Percentiles rank a stretch among this genome's conserved stretches.
These are phyloP conservation scores for Exserohilum rostratum DNA, from an alignment of 2,329 filamentous ascomycete species.

Conservation along the genomic window DNA sequence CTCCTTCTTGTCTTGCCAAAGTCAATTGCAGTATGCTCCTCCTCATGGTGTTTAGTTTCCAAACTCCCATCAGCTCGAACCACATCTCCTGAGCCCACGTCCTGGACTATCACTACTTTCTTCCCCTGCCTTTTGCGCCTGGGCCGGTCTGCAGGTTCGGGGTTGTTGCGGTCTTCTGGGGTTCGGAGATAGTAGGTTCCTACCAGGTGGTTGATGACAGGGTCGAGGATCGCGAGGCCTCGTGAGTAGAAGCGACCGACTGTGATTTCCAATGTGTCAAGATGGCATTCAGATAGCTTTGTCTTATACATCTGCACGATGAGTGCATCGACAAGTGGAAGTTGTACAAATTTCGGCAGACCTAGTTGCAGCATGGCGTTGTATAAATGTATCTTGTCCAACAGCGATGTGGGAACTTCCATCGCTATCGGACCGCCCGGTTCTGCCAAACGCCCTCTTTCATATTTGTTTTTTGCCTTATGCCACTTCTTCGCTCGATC, in stretches of 20 bases:
- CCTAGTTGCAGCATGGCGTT: constrained; percentile 29
- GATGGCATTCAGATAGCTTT: constrained; percentile 12
- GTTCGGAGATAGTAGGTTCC: constrained; percentile 20
- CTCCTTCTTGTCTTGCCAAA: not conserved
- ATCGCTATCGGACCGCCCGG: constrained; percentile 4
- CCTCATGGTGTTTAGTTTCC: not conserved
- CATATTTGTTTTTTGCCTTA: not conserved
- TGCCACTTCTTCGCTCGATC: not conserved
- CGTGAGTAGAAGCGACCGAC: constrained; percentile 22
- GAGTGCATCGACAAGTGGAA: constrained; percentile 19
- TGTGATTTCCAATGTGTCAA: constrained; percentile 24
- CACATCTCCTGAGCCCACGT: not conserved
- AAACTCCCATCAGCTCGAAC: not conserved
- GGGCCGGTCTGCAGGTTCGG: not conserved
- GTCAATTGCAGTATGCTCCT: not conserved
- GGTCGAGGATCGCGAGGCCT: constrained; percentile 24
- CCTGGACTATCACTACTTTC: too few species aligned
- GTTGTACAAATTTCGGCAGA: constrained; percentile 14
- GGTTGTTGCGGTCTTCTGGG: constrained; percentile 9
- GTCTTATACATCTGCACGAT: constrained; percentile 22
- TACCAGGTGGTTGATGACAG: constrained; percentile 24
- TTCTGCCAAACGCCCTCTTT: not conserved
- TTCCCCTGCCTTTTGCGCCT: not conserved
- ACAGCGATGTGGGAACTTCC: constrained; percentile 10
- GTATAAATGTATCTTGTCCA: constrained; percentile 29